phyloP scores from a whole-genome alignment of 768 basidiomycete genomes.

The Suillus alpinus region DNA sequence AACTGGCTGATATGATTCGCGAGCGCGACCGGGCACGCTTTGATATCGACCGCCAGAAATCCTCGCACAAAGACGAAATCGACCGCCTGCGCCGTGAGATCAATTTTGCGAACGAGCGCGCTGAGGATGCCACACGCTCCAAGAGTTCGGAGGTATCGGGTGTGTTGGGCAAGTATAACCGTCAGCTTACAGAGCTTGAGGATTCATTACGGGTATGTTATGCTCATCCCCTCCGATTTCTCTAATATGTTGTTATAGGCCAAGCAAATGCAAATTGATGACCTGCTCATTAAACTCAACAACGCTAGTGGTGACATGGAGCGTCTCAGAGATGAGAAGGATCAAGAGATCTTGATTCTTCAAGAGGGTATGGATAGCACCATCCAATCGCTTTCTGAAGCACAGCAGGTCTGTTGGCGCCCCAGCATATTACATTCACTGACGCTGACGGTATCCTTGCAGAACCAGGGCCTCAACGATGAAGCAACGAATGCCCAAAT shows the following conservation, averaged over 20 bases:
- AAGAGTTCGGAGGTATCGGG: constrained; percentile 92
- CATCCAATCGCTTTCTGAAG: constrained; percentile 81
- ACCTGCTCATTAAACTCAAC: constrained; percentile 80
- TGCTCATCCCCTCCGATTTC: neutral
- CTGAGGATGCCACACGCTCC: constrained; percentile 86
- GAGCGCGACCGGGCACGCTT: constrained; percentile 96
- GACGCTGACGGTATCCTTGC: constrained; percentile 9
- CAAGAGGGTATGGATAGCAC: constrained; percentile 95
- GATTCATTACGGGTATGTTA: constrained; percentile 80
- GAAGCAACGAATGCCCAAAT: constrained; percentile 96
- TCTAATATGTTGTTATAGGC: constrained; percentile 46
- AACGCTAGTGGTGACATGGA: constrained; percentile 73
- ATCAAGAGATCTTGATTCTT: constrained; percentile 92
- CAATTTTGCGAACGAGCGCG: constrained; percentile 95
- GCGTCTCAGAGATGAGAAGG: constrained; percentile 88
- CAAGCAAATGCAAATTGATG: constrained; percentile 97
- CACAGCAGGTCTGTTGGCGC: constrained; percentile 65
- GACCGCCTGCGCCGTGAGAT: constrained; percentile 92
- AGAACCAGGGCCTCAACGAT: constrained; percentile 83
- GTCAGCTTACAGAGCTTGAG: constrained; percentile 95
- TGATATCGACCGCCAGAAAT: constrained; percentile 90
- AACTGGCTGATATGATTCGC: constrained; percentile 97
- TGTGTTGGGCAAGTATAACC: constrained; percentile 90
- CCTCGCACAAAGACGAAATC: constrained; percentile 91
- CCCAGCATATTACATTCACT: neutral